These are phyloP conservation scores for Solanum infundibuliforme DNA, from an alignment of 257 asterid species.

Conservation along the genomic window DNA sequence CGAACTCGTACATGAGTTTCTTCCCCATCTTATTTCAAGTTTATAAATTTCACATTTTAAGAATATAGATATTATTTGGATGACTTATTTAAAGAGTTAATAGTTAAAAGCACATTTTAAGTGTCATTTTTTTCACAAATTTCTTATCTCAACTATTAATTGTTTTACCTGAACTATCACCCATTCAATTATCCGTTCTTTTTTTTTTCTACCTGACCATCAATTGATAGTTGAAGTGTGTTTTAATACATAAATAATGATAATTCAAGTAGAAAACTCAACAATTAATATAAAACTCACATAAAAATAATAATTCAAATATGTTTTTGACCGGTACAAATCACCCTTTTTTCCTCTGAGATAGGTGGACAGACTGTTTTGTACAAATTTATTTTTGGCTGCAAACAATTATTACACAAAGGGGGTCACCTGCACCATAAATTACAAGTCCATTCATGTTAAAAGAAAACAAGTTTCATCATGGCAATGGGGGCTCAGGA, in stretches of 20 bases:
- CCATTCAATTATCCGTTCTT: neutral
- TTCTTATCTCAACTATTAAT: no score
- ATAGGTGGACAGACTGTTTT: neutral
- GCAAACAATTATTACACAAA: neutral
- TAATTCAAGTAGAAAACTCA: neutral
- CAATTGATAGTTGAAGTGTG: accelerated
- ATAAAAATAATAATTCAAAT: neutral
- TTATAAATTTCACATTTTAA: neutral
- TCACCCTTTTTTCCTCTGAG: neutral
- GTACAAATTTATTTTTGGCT: neutral
- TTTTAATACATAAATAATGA: neutral
- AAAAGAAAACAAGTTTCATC: neutral
- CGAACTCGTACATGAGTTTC: neutral
- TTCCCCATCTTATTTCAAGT: neutral
- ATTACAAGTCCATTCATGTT: neutral
- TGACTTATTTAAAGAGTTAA: no score
- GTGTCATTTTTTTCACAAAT: neutral
- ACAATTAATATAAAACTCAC: no score
- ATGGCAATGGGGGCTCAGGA: neutral
- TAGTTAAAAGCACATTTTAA: no score
- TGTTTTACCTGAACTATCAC: neutral
- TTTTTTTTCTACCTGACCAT: neutral
- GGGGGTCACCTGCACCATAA: neutral
- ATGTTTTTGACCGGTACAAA: no score
- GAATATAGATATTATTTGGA: neutral